Percentiles rank a stretch among this genome's conserved stretches.
These are phyloP conservation scores for Microcyclospora tardicrescens DNA, from an alignment of 2,329 filamentous ascomycete species.

Conservation along the genomic window DNA sequence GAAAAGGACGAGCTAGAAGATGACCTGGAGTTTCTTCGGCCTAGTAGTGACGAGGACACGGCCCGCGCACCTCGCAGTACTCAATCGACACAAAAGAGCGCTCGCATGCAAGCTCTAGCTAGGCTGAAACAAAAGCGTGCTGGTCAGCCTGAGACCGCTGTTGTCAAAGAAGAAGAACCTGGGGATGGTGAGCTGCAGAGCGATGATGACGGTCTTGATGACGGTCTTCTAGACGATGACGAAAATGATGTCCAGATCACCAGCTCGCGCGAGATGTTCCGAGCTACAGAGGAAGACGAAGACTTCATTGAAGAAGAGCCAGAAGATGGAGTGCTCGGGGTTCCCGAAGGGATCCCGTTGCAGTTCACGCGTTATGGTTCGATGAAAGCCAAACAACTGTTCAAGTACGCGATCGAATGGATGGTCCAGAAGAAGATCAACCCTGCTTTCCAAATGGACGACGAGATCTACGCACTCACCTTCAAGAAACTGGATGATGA, in stretches of 20 bases:
- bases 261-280: slow-evolving; percentile 31
- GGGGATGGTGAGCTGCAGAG: slow-evolving; percentile 18
- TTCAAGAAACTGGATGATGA: slow-evolving; percentile 63
- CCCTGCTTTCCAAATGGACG: slow-evolving; percentile 50
- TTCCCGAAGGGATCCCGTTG: slow-evolving; percentile 51
- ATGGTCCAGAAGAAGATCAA: slow-evolving; percentile 69
- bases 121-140: slow-evolving; percentile 30
- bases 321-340: slow-evolving; percentile 42
- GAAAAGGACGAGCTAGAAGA: slow-evolving; percentile 32
- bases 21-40: slow-evolving; percentile 31
- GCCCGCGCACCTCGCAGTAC: slow-evolving; percentile 13
- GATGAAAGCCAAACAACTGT: slow-evolving; percentile 58
- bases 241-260: slow-evolving; percentile 37
- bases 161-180: slow-evolving; percentile 15
- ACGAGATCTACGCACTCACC: slow-evolving; percentile 53
- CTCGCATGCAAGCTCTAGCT: slow-evolving; percentile 31
- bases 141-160: slow-evolving; percentile 14
- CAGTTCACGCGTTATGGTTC: slow-evolving; percentile 55
- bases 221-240: slow-evolving; percentile 29
- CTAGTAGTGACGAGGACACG: slow-evolving; percentile 19
- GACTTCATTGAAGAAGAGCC: slow-evolving; percentile 50
- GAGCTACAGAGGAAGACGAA: slow-evolving; percentile 42
- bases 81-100: slow-evolving; percentile 21
- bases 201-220: slow-evolving; percentile 18
- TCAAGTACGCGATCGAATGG: slow-evolving; percentile 64